A percentile compares a stretch with the other conserved stretches of the same genome.
Conservation (phyloP, 257 asterid genomes). For the Voacanga thouarsii region DNA sequence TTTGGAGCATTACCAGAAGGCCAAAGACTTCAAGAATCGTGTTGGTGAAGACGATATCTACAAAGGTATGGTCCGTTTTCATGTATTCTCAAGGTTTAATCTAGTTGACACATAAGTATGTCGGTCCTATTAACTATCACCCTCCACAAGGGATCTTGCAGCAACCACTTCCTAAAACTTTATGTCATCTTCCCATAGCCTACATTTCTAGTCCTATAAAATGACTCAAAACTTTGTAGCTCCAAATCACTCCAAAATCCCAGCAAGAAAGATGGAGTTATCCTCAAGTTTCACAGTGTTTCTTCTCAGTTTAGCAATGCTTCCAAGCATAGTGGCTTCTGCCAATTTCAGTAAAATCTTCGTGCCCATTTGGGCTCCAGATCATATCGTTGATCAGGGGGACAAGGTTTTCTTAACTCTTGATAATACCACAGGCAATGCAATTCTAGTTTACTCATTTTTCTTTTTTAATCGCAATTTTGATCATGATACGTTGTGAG, state of each 20-base stretch:
- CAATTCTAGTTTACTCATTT: no score
- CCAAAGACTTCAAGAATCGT: no score
- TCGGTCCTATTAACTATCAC: no score
- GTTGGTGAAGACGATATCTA: no score
- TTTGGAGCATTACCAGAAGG: no score
- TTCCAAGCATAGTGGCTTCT: conserved; percentile 16
- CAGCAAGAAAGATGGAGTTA: conserved; percentile 6
- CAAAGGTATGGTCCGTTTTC: no score
- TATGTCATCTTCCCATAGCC: neutral
- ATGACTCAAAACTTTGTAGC: neutral
- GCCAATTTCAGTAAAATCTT: conserved; percentile 40
- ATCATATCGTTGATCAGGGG: conserved; percentile 39
- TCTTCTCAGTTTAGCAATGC: conserved; percentile 6
- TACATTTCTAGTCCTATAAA: conserved; percentile 6
- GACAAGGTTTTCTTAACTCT: conserved; percentile 36
- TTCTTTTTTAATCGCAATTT: neutral
- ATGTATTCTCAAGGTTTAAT: no score
- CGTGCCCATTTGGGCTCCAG: conserved; percentile 45
- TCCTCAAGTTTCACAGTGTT: neutral
- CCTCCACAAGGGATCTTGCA: conserved; percentile 4
- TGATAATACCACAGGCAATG: conserved; percentile 39
- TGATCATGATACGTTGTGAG: neutral
- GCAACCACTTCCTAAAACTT: neutral
- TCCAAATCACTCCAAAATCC: neutral
- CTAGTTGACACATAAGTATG: no score